phyloP scores from a whole-genome alignment of 228 moss, liverwort and hornwort genomes.

The Sphagnum magellanicum region DNA sequence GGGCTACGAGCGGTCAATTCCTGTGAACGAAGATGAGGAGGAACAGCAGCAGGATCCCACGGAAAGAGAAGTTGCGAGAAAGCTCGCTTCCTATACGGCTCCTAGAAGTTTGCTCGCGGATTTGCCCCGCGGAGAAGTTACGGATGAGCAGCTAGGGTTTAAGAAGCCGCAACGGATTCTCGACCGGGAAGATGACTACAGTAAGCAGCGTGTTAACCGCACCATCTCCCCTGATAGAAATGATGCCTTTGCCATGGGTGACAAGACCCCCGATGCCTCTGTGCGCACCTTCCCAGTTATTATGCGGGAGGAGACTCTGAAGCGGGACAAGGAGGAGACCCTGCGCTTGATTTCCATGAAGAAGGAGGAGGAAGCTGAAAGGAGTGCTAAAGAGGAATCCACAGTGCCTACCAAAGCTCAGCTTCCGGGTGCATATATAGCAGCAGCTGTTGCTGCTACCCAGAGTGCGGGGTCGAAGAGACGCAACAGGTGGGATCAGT shows the following conservation, averaged over 20 bases:
- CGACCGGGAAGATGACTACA: constrained; percentile 94
- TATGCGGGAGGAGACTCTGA: constrained; percentile 78
- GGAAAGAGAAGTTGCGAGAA: constrained; percentile 75
- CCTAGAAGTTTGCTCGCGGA: constrained; percentile 69
- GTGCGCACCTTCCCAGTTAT: constrained; percentile 78
- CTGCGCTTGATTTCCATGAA: constrained; percentile 81
- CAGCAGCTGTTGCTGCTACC: constrained; percentile 13
- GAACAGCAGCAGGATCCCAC: constrained; percentile 65
- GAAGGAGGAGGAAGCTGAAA: constrained; percentile 86
- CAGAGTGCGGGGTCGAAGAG: constrained; percentile 66
- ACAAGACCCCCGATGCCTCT: constrained; percentile 82
- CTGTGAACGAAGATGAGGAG: constrained; percentile 82
- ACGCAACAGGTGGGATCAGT: constrained; percentile 90
- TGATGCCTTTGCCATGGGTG: constrained; percentile 96
- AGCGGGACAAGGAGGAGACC: constrained; percentile 79
- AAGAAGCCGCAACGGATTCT: constrained; percentile 93
- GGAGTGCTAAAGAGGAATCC: constrained; percentile 62
- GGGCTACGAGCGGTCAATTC: constrained; percentile 91
- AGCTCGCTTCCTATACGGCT: constrained; percentile 77
- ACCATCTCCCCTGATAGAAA: constrained; percentile 81
- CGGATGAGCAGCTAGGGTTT: constrained; percentile 82
- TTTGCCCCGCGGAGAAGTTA: constrained; percentile 69
- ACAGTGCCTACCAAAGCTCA: constrained; percentile 55
- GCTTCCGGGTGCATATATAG: constrained; percentile 23
- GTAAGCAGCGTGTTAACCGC: constrained; percentile 72